A percentile compares a stretch with the other conserved stretches of the same genome.
phyloP scores from a whole-genome alignment of 2,329 filamentous ascomycete species.

The Blastomyces parvus region DNA sequence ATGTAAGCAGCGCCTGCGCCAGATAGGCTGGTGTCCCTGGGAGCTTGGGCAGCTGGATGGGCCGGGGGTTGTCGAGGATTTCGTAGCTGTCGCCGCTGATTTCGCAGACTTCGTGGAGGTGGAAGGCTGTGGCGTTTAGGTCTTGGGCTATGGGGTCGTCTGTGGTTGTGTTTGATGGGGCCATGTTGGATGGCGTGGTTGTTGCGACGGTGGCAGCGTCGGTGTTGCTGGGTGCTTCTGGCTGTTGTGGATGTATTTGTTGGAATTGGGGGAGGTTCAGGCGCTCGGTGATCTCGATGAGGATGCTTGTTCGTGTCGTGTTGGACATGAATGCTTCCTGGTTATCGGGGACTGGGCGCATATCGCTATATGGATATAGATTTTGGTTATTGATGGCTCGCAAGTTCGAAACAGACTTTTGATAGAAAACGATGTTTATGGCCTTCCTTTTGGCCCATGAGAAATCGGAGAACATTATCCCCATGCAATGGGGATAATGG shows the following conservation, averaged over 20 bases:
- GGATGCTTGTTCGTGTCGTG: slow-evolving; percentile 74
- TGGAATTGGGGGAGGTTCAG: slow-evolving; percentile 39
- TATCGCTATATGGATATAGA: slow-evolving; percentile 11
- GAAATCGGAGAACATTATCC: background rate
- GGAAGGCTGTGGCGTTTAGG: slow-evolving; percentile 54
- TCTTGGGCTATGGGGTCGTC: slow-evolving; percentile 55
- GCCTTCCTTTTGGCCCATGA: background rate
- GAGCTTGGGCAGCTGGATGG: slow-evolving; percentile 46
- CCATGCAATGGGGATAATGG: background rate
- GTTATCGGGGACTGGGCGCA: slow-evolving; percentile 38
- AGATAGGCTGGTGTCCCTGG: slow-evolving; percentile 13
- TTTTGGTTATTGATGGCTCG: background rate
- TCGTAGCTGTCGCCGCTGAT: slow-evolving; percentile 54
- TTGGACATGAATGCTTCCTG: slow-evolving; percentile 88
- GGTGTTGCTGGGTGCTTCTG: slow-evolving; percentile 6
- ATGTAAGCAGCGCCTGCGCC: slow-evolving; percentile 19
- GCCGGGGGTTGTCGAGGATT: slow-evolving; percentile 57
- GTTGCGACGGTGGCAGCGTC: no score
- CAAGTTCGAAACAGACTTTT: no score
- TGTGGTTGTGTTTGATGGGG: slow-evolving; percentile 6
- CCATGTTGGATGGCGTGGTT: background rate
- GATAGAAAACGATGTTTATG: background rate
- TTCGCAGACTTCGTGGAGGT: slow-evolving; percentile 60
- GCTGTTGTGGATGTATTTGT: slow-evolving; percentile 13
- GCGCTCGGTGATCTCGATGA: slow-evolving; percentile 81